Percentiles rank a stretch among this genome's conserved stretches.
phyloP scores from a whole-genome alignment of 2,329 filamentous ascomycete genomes.

The Corniculantispora saksenae region DNA sequence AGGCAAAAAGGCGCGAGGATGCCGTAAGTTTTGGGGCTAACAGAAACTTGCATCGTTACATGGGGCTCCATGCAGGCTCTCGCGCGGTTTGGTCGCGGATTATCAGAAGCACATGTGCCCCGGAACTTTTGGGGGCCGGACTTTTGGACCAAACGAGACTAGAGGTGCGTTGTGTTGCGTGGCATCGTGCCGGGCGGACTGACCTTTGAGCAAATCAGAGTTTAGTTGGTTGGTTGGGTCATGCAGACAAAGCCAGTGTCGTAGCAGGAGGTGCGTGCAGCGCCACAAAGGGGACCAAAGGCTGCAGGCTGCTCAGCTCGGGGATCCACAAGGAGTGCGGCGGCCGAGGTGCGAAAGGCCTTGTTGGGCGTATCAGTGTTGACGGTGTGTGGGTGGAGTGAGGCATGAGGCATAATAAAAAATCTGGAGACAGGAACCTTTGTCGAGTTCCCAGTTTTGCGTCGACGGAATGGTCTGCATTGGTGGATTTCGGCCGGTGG shows the following conservation, averaged over 20 bases:
- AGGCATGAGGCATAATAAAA: background rate
- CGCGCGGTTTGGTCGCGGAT: too few relatives aligned
- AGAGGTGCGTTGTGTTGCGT: background rate
- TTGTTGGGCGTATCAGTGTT: background rate
- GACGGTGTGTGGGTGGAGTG: background rate
- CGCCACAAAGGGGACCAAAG: too few relatives aligned
- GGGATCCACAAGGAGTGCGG: background rate
- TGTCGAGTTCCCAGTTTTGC: constrained; percentile 3
- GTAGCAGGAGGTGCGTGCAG: too few relatives aligned
- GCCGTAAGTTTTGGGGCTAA: background rate
- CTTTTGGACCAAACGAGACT: background rate
- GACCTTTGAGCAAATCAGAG: background rate
- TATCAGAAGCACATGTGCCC: too few relatives aligned
- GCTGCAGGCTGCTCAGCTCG: background rate
- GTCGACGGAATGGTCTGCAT: background rate
- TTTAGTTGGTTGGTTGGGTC: background rate
- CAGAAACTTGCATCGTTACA: background rate
- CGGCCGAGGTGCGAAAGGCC: too few relatives aligned
- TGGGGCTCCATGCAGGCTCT: too few relatives aligned
- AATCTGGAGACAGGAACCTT: background rate
- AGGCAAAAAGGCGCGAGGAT: background rate
- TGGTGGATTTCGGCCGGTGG: background rate
- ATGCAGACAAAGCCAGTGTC: background rate
- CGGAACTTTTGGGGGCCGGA: background rate
- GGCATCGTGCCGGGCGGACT: background rate